Evolutionary conservation across 352 stramenopile species (phyloP).

Genomic region (Hyaloperonospora brassicae): DNA sequence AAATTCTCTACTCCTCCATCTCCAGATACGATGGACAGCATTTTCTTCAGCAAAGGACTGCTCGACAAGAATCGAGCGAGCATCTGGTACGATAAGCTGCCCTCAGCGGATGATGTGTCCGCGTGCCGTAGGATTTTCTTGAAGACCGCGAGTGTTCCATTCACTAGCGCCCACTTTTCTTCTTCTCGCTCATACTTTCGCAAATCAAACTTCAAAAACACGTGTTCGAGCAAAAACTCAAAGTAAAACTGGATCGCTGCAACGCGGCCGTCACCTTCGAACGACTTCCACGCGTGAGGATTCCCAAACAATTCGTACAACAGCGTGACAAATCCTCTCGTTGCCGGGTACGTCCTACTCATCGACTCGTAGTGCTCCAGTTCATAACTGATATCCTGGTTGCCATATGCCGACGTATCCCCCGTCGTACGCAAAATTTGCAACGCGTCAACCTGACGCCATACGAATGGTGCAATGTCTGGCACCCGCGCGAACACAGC

Average conservation of each 20-base stretch:
- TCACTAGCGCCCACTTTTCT: slow-evolving; percentile 77
- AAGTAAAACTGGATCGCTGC: slow-evolving; percentile 82
- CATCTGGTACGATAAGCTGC: slow-evolving; percentile 59
- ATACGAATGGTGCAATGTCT: slow-evolving; percentile 77
- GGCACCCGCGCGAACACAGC: slow-evolving; percentile 65
- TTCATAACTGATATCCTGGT: slow-evolving; percentile 76
- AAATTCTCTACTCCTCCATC: slow-evolving; percentile 69
- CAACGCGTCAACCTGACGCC: slow-evolving; percentile 74
- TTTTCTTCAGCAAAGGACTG: slow-evolving; percentile 55
- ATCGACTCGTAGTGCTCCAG: slow-evolving; percentile 81
- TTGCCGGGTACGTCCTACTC: slow-evolving; percentile 69
- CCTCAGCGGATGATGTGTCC: slow-evolving; percentile 35
- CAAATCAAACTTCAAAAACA: slow-evolving; percentile 81
- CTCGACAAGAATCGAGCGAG: slow-evolving; percentile 61
- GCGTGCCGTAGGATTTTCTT: slow-evolving; percentile 62
- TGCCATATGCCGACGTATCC: slow-evolving; percentile 51
- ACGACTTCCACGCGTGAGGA: slow-evolving; percentile 61
- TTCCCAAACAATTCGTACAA: slow-evolving; percentile 74
- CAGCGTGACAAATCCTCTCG: slow-evolving; percentile 63
- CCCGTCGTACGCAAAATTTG: slow-evolving; percentile 76
- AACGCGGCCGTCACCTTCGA: slow-evolving; percentile 65
- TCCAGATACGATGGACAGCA: slow-evolving; percentile 56
- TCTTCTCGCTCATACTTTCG: slow-evolving; percentile 78
- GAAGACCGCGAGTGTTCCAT: slow-evolving; percentile 64
- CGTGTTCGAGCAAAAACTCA: slow-evolving; percentile 70